phyloP scores from a whole-genome alignment of 352 stramenopile species.

The Phytopythium sindhum region DNA sequence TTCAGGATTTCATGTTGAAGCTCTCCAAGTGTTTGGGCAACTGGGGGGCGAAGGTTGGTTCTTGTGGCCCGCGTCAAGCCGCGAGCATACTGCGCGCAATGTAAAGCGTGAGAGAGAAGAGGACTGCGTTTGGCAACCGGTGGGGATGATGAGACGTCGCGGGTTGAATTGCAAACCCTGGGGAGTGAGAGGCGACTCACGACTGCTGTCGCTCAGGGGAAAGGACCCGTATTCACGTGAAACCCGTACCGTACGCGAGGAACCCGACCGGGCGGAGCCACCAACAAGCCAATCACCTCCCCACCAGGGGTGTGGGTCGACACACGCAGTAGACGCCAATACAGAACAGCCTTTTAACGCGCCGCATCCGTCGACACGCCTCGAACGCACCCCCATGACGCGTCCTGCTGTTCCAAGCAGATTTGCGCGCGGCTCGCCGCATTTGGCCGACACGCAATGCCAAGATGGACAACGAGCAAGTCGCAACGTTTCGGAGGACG shows the following conservation, averaged over 20 bases:
- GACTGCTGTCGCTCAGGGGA: neutral
- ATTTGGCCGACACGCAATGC: slow-evolving; percentile 1
- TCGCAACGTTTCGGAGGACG: neutral
- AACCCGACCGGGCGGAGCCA: neutral
- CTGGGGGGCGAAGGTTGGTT: neutral
- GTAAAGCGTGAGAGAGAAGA: neutral
- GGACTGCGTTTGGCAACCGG: neutral
- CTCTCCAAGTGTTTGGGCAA: slow-evolving; percentile 8
- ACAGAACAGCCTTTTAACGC: neutral
- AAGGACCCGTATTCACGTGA: slow-evolving; percentile 6
- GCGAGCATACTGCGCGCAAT: neutral
- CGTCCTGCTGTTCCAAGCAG: slow-evolving; percentile 7
- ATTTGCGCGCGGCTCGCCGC: slow-evolving; percentile 1
- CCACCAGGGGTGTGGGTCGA: neutral
- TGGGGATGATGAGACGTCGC: too few species aligned
- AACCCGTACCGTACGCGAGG: neutral
- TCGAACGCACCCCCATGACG: slow-evolving; percentile 1
- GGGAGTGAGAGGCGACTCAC: neutral
- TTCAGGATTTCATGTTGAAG: slow-evolving; percentile 17
- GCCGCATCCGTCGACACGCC: neutral
- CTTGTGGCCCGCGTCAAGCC: slow-evolving; percentile 3
- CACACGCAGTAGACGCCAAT: neutral
- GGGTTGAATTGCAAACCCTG: slow-evolving; percentile 4
- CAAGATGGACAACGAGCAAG: neutral
- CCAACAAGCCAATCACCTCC: neutral